A percentile compares a stretch with the other conserved stretches of the same genome.
These are phyloP conservation scores for Tylopilus sp. DNA, from an alignment of 768 basidiomycete species.

Conservation along the genomic window DNA sequence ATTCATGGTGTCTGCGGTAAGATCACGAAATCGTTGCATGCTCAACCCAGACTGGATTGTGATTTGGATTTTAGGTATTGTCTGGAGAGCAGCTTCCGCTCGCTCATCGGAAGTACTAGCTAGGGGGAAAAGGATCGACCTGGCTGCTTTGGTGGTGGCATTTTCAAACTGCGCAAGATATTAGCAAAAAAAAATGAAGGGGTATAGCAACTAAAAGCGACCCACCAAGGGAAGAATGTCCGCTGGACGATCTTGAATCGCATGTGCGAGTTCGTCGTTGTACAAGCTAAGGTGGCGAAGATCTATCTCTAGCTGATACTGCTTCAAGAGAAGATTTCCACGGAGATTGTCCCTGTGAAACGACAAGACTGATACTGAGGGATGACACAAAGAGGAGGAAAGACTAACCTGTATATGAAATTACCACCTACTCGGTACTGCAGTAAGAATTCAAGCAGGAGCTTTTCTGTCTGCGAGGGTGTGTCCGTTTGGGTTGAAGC, in stretches of 20 bases:
- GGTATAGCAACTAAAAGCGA: constrained; percentile 1
- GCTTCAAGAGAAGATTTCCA: constrained; percentile 84
- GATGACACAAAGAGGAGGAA: background rate
- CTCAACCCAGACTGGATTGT: constrained; percentile 88
- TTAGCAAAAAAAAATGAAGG: background rate
- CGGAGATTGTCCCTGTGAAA: constrained; percentile 73
- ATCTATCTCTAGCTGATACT: constrained; percentile 84
- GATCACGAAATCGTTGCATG: constrained; percentile 89
- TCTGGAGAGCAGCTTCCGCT: constrained; percentile 44
- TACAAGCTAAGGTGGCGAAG: constrained; percentile 74
- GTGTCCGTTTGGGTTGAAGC: constrained; percentile 58
- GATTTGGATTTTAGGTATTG: constrained; percentile 77
- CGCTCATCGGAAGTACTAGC: constrained; percentile 46
- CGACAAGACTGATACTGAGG: background rate
- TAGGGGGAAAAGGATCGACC: constrained; percentile 79
- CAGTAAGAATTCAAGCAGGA: constrained; percentile 81
- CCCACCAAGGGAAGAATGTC: constrained; percentile 85
- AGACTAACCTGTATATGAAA: constrained; percentile 81
- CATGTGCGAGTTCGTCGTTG: constrained; percentile 92
- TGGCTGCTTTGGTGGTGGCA: constrained; percentile 82
- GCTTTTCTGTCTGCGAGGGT: constrained; percentile 76
- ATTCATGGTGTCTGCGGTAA: constrained; percentile 92
- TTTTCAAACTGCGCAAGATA: constrained; percentile 71
- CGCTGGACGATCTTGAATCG: constrained; percentile 83
- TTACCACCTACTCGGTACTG: constrained; percentile 87